Evolutionary conservation across 495 filamentous ascomycete genomes (phyloP).

Genomic region (Lasiosphaeris hirsuta): DNA sequence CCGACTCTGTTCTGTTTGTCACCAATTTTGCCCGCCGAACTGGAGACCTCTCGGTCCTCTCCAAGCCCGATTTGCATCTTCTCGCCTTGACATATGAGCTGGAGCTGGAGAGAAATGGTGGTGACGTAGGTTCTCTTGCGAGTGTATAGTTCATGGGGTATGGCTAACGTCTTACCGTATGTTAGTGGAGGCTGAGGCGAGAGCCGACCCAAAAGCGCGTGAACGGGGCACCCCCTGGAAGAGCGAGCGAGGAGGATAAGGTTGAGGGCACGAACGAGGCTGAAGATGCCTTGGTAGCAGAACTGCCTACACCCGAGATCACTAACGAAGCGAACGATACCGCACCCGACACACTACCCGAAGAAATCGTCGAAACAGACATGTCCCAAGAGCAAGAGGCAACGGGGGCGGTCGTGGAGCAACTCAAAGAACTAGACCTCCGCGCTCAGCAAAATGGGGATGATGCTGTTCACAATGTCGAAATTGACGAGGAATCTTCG

Average conservation of each 20-base stretch:
- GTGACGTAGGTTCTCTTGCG: constrained; percentile 36
- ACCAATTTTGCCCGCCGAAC: constrained; percentile 84
- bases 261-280: constrained; percentile 8
- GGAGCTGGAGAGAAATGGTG: constrained; percentile 77
- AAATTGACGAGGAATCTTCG: constrained; percentile 55
- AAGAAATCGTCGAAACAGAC: neutral
- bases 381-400: neutral
- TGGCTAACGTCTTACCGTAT: neutral
- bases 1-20: constrained; percentile 74
- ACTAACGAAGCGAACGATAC: neutral
- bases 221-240: constrained; percentile 64
- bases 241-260: constrained; percentile 12
- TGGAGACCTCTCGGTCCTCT: constrained; percentile 83
- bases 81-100: constrained; percentile 90
- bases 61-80: constrained; percentile 81
- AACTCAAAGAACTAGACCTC: constrained; percentile 17
- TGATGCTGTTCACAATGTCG: constrained; percentile 53
- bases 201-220: constrained; percentile 71
- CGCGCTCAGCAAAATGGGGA: constrained; percentile 21
- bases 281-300: constrained; percentile 9
- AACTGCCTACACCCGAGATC: constrained; percentile 24
- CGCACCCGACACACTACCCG: neutral
- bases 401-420: constrained; percentile 12
- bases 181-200: constrained; percentile 70
- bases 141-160: neutral